A percentile compares a stretch with the other conserved stretches of the same genome.
Conservation (phyloP, 441 rosid species). For the Gossypium laxum region DNA sequence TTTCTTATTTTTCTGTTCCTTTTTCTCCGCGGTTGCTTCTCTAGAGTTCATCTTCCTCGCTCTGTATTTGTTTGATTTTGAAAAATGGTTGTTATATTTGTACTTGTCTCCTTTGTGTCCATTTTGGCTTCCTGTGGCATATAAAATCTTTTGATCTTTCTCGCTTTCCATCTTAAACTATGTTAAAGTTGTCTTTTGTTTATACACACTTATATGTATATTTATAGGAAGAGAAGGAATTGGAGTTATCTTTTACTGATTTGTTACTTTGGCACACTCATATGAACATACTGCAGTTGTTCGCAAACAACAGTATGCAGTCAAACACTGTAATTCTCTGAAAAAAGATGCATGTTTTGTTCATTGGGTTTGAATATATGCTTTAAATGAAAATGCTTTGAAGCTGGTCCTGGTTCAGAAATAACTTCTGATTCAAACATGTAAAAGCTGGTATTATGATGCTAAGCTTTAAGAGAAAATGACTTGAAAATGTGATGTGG, state of each 20-base stretch:
- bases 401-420: neutral
- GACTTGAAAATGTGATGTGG: neutral
- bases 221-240: neutral
- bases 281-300: neutral
- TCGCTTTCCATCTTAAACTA: neutral
- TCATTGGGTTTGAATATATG: neutral
- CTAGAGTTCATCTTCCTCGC: neutral
- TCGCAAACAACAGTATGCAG: neutral
- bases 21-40: neutral
- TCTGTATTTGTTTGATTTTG: neutral
- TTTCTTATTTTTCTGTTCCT: neutral
- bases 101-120: neutral
- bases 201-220: no score
- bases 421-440: neutral
- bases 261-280: neutral
- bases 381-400: neutral
- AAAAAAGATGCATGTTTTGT: neutral
- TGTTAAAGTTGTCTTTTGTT: neutral
- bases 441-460: neutral
- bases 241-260: neutral
- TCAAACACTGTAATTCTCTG: neutral
- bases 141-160: neutral
- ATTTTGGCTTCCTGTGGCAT: neutral
- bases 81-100: neutral
- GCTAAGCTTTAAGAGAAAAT: neutral